phyloP scores from a whole-genome alignment of 2,329 filamentous ascomycete species.

The Leptographium galeiforme region DNA sequence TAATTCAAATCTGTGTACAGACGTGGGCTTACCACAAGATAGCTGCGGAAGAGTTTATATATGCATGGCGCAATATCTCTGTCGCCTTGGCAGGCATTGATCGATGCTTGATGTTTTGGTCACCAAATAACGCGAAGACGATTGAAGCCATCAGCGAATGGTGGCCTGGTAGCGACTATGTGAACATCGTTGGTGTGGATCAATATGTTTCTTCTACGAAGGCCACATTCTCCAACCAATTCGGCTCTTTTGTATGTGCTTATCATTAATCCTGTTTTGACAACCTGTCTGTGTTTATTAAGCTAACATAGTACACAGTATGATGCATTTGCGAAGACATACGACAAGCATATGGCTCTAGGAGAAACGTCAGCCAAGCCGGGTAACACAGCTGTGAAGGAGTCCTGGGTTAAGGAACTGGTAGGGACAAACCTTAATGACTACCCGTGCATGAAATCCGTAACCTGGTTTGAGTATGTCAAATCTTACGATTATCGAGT shows the following conservation, averaged over 20 bases:
- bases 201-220: not conserved
- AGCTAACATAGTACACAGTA: not conserved
- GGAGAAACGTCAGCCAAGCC: not conserved
- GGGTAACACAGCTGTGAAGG: not conserved
- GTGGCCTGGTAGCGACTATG: not conserved
- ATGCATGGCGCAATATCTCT: not conserved
- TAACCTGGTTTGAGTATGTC: not conserved
- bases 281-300: not conserved
- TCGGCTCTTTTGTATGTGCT: not conserved
- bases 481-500: not conserved
- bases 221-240: not conserved
- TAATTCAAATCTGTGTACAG: not conserved
- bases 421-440: not conserved
- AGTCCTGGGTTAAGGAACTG: not conserved
- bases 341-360: not conserved
- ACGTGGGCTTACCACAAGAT: not conserved
- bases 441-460: not conserved
- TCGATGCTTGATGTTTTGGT: not conserved
- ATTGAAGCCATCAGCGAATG: not conserved
- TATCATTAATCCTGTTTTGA: not conserved
- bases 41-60: not conserved
- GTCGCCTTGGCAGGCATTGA: not conserved
- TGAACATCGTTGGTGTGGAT: not conserved
- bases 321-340: not conserved
- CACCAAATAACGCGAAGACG: not conserved